Base-by-base conservation (phyloP, 148 eudicot species). In the Agrostemma githago region DNA sequence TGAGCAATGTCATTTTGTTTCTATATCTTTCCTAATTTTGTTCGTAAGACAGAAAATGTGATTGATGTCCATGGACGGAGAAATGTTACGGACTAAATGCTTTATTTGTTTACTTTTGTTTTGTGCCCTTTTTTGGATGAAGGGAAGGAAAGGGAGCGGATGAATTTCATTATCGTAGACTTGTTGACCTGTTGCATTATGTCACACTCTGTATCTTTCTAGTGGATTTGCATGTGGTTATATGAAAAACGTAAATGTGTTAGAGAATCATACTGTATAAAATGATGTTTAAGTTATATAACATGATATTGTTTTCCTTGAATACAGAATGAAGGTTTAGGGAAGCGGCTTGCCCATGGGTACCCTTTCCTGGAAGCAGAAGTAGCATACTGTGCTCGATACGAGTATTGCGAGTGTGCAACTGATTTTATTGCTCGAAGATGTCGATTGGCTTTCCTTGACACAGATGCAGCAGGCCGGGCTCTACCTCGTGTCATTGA, bases 301-400 rank as follows among this genome's bases (percentile, higher is more conserved):
- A 5, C 26, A 39, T 65, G 68, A 10, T 4, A 12, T 7, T 66
- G 17, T 72, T 17, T 59, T 41, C 26, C 63, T 62, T 10, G 6
- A 7, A 14, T 66, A 38, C 75, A 95, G 98, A 85, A 92, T 85
- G 98, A 95, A 86, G 86, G 86, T 76, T 81, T 95, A 81, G 98
- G 98, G 56, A 95, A 95, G 84, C 89, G 97, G 70, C 96, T 95
- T 73, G 97, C 98, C 38, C 98, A 95, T 79, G 98, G 98, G 75
- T 95, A 95, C 81, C 97, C 98, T 17, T 88, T 81, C 69, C 82
- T 95, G 62, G 98, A 95, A 87, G 98, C 98, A 14, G 98, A 95
- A 81, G 98, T 95, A 74, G 98, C 98, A 75, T 95, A 92, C 82
- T 89, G 96, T 85, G 98, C 98, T 43, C 83, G 98, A 38, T 78